Evolutionary conservation across 78 protist species (phyloP), one percentile per base, ranked within the genome.

Genomic region (Planoprotostelium fungivorum): DNA sequence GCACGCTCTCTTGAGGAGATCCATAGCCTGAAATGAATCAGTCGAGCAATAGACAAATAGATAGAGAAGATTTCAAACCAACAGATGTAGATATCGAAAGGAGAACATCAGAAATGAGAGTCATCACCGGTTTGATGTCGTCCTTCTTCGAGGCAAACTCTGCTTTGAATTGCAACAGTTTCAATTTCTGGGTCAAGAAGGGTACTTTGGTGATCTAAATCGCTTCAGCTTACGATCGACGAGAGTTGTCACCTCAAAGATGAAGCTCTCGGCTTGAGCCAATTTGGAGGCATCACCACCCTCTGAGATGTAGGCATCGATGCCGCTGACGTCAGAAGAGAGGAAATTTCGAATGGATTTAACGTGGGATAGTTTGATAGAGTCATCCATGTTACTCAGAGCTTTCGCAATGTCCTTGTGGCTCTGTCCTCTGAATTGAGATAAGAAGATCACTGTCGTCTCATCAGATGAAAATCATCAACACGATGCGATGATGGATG

Each of bases 381-480:
- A 29, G 84, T 92, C 94, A 38, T 92, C 94, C 37, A 91, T 90
- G 28, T 37, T 38, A 0, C 29, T 0, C 38, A 92, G 84, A 25
- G 92, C 91, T 39, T 31, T 29, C 63, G 93, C 89, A 38, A 92
- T 92, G 34, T 92, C 94, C 34, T 88, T 90, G 84, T 29, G 88
- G 34, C 91, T 63, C 34, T 89, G 89, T 63, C 94, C 94, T 63
- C 88, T 92, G 89, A 92, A 92, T 83, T 92, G 94, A 16, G 94
- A 92, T 63, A 92, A 90, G 83, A 92, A 92, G 91, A 92, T 92
- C 73, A 51, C 73, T 51, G 73, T 51, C 16, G 73, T 51, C 5
- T n/a, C n/a, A n/a, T n/a, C n/a, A n/a, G n/a, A n/a, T n/a, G n/a
- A n/a, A n/a, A n/a, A n/a, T n/a, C 31, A 51, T 51, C 73, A 51